Evolutionary conservation across 257 asterid genomes (phyloP), one percentile per base, ranked within the genome.

Genomic region (Ophiorrhiza pumila): DNA sequence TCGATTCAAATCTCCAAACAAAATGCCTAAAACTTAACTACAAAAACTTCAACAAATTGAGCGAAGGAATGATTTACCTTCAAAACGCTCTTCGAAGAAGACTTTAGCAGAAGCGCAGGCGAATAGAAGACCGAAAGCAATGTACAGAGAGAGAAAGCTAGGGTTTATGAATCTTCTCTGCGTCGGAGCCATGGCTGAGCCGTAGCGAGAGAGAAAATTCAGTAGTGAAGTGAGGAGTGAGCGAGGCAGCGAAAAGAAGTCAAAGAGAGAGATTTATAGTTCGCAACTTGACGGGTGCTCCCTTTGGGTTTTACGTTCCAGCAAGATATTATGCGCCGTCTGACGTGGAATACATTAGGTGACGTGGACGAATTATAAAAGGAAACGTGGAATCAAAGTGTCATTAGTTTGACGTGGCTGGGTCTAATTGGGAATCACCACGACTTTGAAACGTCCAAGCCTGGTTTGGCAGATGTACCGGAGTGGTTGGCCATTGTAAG

Each of bases 61-160:
- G 2, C 25, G 41, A 53, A 59, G 31, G 0, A 32, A 32, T 59
- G 20, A 6, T 22, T n/a, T 86, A 94, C 99, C 99, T 27, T 85
- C 79, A 56, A 94, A 94, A 20, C 95, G 94, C 75, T 94, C 99
- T 86, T 94, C 96, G 80, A 91, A 94, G 85, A 94, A 79, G 7
- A 91, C 91, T 68, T 77, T 80, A 15, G 97, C 97, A 0, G 96
- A 85, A 32, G 91, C 79, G 55, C 77, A 56, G 49, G 85, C 85
- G 58, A 91, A 62, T 23, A 89, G 80, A 25, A 91, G 86, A 71
- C 86, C 85, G 17, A 94, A 74, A 34, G 84, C 71, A 37, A 85
- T 4, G 75, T 82, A 83, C 41, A 91, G 79, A 75, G 82, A 64
- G 77, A 81, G 82, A 71, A 79, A 77, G 43, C 65, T 70, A 85